A percentile compares a stretch with the other conserved stretches of the same genome.
phyloP scores from a whole-genome alignment of 306 rosid genomes.

The Fragaria iinumae region DNA sequence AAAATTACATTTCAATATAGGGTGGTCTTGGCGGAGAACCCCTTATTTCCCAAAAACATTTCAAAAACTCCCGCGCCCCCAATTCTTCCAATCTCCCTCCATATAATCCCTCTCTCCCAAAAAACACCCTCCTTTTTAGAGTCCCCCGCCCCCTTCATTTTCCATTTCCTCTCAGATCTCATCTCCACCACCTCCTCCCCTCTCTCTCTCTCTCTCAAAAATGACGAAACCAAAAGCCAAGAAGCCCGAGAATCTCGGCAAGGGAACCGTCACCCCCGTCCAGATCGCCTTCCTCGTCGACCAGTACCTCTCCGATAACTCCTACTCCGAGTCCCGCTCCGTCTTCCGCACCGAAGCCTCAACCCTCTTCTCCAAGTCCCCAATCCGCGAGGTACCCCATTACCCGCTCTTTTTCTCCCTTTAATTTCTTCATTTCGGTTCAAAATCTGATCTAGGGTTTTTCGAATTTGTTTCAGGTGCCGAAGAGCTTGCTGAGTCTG shows the following conservation, averaged over 20 bases:
- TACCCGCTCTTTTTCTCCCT: background rate
- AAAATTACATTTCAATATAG: no score
- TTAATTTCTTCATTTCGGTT: background rate
- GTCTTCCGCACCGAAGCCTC: conserved; percentile 68
- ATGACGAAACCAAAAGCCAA: conserved; percentile 66
- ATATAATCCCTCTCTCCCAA: conserved; percentile 9
- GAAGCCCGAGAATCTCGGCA: conserved; percentile 39
- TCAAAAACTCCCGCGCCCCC: conserved; percentile 51
- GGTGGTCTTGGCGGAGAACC: no score
- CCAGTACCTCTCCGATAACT: conserved; percentile 62
- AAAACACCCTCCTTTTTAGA: conserved; percentile 26
- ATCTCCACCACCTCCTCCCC: background rate
- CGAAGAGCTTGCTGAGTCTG: conserved; percentile 59
- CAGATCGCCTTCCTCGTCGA: conserved; percentile 90
- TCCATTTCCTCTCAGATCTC: background rate
- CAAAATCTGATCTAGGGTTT: background rate
- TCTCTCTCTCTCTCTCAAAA: background rate
- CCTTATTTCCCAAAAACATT: conserved; percentile 18
- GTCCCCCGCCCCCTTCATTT: conserved; percentile 7
- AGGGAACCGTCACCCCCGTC: conserved; percentile 60
- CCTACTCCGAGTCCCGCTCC: conserved; percentile 52
- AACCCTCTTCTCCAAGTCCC: conserved; percentile 58
- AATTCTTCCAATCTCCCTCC: background rate
- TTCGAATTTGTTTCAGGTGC: conserved; percentile 38
- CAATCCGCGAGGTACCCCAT: conserved; percentile 50